Conservation (phyloP, 2,329 filamentous ascomycete genomes). For the Davidsoniella virescens region DNA sequence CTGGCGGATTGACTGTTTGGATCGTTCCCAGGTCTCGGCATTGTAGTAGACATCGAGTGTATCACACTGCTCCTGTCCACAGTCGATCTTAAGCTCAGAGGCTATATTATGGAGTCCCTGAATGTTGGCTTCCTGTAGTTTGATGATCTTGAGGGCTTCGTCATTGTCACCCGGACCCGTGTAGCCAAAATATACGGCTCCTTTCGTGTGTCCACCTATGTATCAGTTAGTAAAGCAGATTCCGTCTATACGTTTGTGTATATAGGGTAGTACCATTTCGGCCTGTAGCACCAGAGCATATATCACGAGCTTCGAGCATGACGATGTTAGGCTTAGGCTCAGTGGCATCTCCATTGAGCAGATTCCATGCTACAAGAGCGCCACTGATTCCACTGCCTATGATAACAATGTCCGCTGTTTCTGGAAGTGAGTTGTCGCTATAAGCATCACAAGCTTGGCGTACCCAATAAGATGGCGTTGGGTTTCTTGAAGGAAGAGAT, state of each 20-base stretch:
- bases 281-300: constrained; percentile 22
- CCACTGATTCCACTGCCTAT: constrained; percentile 40
- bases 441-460: constrained; percentile 15
- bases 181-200: constrained; percentile 8
- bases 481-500: not conserved
- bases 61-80: constrained; percentile 11
- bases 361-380: constrained; percentile 22
- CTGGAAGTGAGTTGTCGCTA: constrained; percentile 19
- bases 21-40: constrained; percentile 3
- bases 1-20: constrained; percentile 4
- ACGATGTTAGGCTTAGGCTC: constrained; percentile 14
- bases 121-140: constrained; percentile 13
- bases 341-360: constrained; percentile 12
- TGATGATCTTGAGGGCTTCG: constrained; percentile 12
- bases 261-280: constrained; percentile 19
- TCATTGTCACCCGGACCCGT: constrained; percentile 1
- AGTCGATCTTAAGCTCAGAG: constrained; percentile 10
- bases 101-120: constrained; percentile 11
- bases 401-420: constrained; percentile 30
- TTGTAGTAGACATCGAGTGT: constrained; percentile 11
- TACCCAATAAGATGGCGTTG: constrained; percentile 14
- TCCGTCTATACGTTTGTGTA: not conserved
- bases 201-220: constrained; percentile 12
- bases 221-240: not conserved
- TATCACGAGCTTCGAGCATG: constrained; percentile 22